Evolutionary conservation across 129 eudicot genomes (phyloP), one percentile per base, ranked within the genome.

Genomic region (Apium graveolens): DNA sequence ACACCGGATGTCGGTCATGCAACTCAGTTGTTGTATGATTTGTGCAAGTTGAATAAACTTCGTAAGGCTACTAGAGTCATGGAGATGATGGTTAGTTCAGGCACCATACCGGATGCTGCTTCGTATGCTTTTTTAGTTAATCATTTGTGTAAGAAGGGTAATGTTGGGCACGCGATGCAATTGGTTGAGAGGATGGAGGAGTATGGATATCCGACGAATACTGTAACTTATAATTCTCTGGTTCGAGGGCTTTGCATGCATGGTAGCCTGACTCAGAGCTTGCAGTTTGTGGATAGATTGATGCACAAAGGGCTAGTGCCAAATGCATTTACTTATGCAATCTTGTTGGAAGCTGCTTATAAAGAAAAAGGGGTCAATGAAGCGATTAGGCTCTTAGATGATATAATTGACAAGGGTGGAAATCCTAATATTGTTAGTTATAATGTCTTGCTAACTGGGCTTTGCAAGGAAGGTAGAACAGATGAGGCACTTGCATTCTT

Each of bases 1-100:
- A 88, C 73, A 55, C 97, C 98, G 79, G 94, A 94, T 83, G 90
- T 84, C 2, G 75, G 68, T 74, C 89, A 87, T 35, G 93, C 97
- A 12, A 90, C 96, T 77, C 92, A 91, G 70, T 73, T 94, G 57
- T 70, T 91, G 78, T 84, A 90, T 68, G 97, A 90, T 90, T 84
- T 91, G 3, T 88, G 97, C 76, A 94, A 88, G 78, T 66, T 83
- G 5, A 91, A 83, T 41, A 87, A 87, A 21, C 76, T 84, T 29
- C 71, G 89, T 14, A 90, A 88, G 79, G 98, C 97, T 0, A 84
- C 89, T 74, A 86, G 86, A 81, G 93, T 91, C 20, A 90, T 91
- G 96, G 98, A 94, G 81, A 86, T 94, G 96, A 87, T 94, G 84
- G 84, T 90, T 20, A 71, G 84, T 45, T 88, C 96, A 0, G 97